Evolutionary conservation across 768 basidiomycete species (phyloP), one percentile per base, ranked within the genome.

Genomic region (Chiua virens): DNA sequence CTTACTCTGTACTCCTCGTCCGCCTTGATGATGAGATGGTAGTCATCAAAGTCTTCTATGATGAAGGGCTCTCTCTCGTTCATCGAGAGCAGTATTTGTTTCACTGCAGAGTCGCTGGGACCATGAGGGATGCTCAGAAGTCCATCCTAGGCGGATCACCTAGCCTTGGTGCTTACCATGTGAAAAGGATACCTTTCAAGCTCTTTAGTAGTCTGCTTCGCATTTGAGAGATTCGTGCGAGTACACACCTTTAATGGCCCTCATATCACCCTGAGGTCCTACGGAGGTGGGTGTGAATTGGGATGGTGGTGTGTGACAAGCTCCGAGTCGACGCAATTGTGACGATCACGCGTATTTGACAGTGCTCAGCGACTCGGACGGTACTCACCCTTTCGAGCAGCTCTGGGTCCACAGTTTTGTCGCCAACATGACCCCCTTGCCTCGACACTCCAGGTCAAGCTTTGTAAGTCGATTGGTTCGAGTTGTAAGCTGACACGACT

Each of bases 41-140:
- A 79, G 58, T 92, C 89, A 63, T 93, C 92, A 22, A 94, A 67
- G 60, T 94, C 92, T 59, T 92, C 87, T 53, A 94, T 89, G 55
- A 94, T 85, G 66, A 94, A 94, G 47, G 76, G 80, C 9, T 81
- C 75, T 62, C 79, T 85, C 62, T 92, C 88, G 64, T 93, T 89
- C 85, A 93, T 82, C 30, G 82, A 73, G 45, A 92, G 74, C 32
- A 93, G 75, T 49, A 93, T 91, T 65, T 92, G 89, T 69, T 93
- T 94, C 53, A 94, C 92, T 1, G 90, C 91, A 2, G 89, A 83
- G 66, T 94, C 92, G 63, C 92, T 92, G 60, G 22, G 4, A 15
- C 10, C 18, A 22, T 25, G 38, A 20, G 13, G 17, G 25, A 52
- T n/a, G n/a, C 25, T 57, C 18, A 45, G 37, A 21, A 35, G 18